Percentiles rank a stretch among this genome's conserved stretches.
phyloP scores from a whole-genome alignment of 2,329 filamentous ascomycete genomes.

The Ramularia collo-cygni region DNA sequence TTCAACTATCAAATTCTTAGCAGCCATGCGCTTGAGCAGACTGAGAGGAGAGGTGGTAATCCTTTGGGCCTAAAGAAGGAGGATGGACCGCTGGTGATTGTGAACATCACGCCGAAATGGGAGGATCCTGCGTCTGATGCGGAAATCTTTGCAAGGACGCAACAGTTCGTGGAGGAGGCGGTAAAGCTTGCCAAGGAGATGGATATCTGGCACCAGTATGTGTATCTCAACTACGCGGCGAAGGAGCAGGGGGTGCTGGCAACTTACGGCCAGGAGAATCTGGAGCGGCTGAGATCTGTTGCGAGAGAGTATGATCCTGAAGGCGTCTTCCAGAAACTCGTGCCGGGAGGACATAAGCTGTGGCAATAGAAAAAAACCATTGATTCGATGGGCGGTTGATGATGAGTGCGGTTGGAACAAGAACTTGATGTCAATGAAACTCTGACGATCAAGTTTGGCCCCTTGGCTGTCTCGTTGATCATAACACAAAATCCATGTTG shows the following conservation, averaged over 20 bases:
- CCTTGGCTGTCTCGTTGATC: no score
- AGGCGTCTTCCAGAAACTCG: slow-evolving; percentile 26
- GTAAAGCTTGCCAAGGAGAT: not conserved
- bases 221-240: slow-evolving; percentile 33
- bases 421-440: no score
- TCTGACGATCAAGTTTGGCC: no score
- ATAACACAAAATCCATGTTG: no score
- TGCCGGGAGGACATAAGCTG: slow-evolving; percentile 19
- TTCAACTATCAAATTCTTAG: not conserved
- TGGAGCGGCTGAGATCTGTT: slow-evolving; percentile 21
- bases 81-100: not conserved
- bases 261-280: slow-evolving; percentile 21
- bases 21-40: not conserved
- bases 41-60: not conserved
- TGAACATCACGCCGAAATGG: not conserved
- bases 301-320: slow-evolving; percentile 29
- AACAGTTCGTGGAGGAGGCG: slow-evolving; percentile 4
- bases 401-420: no score
- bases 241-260: slow-evolving; percentile 30
- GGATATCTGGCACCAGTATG: slow-evolving; percentile 7
- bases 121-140: not conserved
- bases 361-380: no score
- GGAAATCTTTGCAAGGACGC: not conserved
- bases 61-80: not conserved
- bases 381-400: no score